Conservation (phyloP, 2,329 filamentous ascomycete genomes). For the Verticillium zaregamsianum region DNA sequence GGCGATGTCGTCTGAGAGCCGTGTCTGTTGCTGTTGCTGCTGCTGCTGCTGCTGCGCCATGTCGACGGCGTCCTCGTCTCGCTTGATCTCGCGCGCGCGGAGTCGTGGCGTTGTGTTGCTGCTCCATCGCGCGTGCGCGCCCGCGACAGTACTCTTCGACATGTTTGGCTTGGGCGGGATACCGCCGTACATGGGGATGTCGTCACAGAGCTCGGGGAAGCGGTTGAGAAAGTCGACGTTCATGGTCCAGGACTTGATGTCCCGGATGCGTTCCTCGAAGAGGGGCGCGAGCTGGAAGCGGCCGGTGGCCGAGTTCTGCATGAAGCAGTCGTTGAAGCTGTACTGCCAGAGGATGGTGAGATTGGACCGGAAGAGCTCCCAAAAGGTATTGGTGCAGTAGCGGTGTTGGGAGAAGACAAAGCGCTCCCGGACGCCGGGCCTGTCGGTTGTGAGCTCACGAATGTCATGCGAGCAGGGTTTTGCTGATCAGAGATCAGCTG, state of each 20-base stretch:
- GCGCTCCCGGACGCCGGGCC: slow-evolving; percentile 23
- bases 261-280: slow-evolving; percentile 19
- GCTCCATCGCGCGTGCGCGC: not conserved
- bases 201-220: slow-evolving; percentile 20
- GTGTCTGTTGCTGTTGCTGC: not conserved
- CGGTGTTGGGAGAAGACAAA: slow-evolving; percentile 23
- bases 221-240: slow-evolving; percentile 18
- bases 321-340: slow-evolving; percentile 20
- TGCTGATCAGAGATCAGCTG: too few species aligned
- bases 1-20: not conserved
- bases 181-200: slow-evolving; percentile 23
- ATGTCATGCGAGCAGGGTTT: too few species aligned
- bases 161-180: not conserved
- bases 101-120: not conserved
- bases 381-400: slow-evolving; percentile 24
- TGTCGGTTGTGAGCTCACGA: slow-evolving; percentile 1
- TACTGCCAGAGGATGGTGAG: slow-evolving; percentile 20
- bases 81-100: not conserved
- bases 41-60: not conserved
- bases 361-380: slow-evolving; percentile 17
- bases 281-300: slow-evolving; percentile 17
- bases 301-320: slow-evolving; percentile 17
- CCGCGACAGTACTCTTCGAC: not conserved
- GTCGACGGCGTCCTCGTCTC: not conserved
- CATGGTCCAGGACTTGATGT: slow-evolving; percentile 25